These are phyloP conservation scores for Zizania palustris DNA, from an alignment of 202 grass and related monocot species.

Conservation along the genomic window DNA sequence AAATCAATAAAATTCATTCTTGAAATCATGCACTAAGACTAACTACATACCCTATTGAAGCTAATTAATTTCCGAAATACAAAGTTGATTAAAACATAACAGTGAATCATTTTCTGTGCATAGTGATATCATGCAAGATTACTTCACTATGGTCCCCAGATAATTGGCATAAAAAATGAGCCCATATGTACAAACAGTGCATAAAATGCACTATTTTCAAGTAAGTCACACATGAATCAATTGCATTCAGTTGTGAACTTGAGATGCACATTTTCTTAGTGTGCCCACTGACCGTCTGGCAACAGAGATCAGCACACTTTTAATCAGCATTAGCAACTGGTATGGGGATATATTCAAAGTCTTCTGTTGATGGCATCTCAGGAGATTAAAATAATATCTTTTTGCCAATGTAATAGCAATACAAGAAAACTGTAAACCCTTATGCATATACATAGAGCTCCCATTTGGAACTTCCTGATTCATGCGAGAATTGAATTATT, in stretches of 20 bases:
- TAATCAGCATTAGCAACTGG: constrained; percentile 14
- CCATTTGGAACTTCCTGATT: not conserved
- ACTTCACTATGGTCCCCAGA: constrained; percentile 13
- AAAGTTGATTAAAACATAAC: constrained; percentile 15
- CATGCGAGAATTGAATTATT: not conserved
- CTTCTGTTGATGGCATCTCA: constrained; percentile 25
- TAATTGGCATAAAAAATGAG: constrained; percentile 1
- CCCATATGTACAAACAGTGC: constrained; percentile 20
- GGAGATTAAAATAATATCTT: not conserved
- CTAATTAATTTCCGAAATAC: constrained; percentile 34
- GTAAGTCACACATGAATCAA: constrained; percentile 10
- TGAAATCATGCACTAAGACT: constrained; percentile 25
- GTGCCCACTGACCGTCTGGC: constrained; percentile 5
- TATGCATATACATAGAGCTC: constrained; percentile 17
- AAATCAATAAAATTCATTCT: constrained; percentile 27
- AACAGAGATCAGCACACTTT: constrained; percentile 19
- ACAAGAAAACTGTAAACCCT: constrained; percentile 19
- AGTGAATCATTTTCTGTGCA: not conserved
- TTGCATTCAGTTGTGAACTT: constrained; percentile 27
- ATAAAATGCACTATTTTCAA: not conserved
- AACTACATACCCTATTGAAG: constrained; percentile 28
- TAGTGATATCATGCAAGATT: constrained; percentile 21
- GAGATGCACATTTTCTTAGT: constrained; percentile 29
- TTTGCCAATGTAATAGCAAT: not conserved
- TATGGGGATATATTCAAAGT: constrained; percentile 29